Conservation (phyloP, 352 stramenopile species). For the Albugo candida region DNA sequence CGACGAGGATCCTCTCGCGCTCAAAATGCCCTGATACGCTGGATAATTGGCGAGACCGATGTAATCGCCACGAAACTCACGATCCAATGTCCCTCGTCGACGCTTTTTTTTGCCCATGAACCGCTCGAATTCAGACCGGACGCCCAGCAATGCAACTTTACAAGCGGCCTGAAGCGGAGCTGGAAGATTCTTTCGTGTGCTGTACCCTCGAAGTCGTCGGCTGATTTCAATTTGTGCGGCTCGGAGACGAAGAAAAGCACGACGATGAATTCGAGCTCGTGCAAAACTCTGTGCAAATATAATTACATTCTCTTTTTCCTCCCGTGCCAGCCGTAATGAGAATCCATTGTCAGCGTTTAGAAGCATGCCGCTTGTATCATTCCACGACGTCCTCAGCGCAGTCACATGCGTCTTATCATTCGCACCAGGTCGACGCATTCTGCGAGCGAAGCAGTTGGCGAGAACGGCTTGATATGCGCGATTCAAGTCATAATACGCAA, state of each 20-base stretch:
- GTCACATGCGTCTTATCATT: conserved; percentile 32
- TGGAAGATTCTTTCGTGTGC: conserved; percentile 45
- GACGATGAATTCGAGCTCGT: conserved; percentile 24
- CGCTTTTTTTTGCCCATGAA: conserved; percentile 76
- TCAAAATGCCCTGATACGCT: conserved; percentile 39
- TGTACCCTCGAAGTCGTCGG: conserved; percentile 52
- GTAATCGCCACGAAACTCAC: conserved; percentile 56
- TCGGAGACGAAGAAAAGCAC: conserved; percentile 33
- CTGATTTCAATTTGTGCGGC: conserved; percentile 49
- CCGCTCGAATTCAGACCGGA: conserved; percentile 69
- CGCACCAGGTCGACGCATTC: conserved; percentile 34
- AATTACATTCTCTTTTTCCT: conserved; percentile 43
- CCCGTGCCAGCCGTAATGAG: conserved; percentile 21
- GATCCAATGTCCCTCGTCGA: conserved; percentile 56
- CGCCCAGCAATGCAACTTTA: conserved; percentile 47
- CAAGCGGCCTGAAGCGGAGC: conserved; percentile 44
- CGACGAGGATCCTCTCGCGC: conserved; percentile 22
- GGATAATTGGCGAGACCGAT: conserved; percentile 53
- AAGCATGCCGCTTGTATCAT: conserved; percentile 28
- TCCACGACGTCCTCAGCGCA: conserved; percentile 40
- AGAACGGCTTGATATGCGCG: conserved; percentile 25
- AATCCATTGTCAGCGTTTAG: conserved; percentile 26
- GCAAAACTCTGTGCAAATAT: conserved; percentile 65
- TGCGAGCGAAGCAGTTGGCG: conserved; percentile 44
- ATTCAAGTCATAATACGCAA: conserved; percentile 32